Evolutionary conservation across 2,329 filamentous ascomycete species (phyloP).

Genomic region (Paecilomyces fulvus): DNA sequence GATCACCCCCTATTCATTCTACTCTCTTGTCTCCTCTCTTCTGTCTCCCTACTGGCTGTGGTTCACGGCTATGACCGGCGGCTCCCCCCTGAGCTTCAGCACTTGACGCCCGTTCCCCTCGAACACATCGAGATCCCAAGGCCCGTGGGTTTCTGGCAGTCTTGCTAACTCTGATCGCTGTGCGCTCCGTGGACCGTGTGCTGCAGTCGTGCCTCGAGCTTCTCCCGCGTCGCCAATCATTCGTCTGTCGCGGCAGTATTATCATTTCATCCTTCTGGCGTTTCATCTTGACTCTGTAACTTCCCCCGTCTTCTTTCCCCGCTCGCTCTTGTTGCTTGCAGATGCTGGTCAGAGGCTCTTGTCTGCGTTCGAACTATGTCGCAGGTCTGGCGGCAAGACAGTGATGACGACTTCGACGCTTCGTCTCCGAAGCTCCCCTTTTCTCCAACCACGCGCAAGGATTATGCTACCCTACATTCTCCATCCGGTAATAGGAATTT

Average conservation of each 20-base stretch:
- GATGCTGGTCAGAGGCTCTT: slow-evolving; percentile 6
- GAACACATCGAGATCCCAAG: neutral
- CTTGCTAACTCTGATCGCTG: neutral
- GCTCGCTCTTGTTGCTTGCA: slow-evolving; percentile 8
- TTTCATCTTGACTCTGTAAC: neutral
- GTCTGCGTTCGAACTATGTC: slow-evolving; percentile 24
- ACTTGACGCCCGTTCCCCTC: slow-evolving; percentile 2
- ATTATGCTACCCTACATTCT: slow-evolving; percentile 6
- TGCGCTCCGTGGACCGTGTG: neutral
- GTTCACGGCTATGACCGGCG: neutral
- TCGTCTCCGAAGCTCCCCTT: slow-evolving; percentile 1
- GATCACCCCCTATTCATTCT: neutral
- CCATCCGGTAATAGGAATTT: slow-evolving; percentile 16
- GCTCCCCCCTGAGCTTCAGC: neutral
- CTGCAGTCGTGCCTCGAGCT: neutral
- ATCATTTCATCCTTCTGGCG: neutral
- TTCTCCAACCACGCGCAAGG: slow-evolving; percentile 6
- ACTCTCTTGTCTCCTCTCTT: neutral
- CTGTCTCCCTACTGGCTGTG: neutral
- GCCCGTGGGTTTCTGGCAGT: neutral
- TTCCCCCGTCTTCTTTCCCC: neutral
- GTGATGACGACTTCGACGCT: slow-evolving; percentile 12
- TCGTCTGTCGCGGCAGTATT: slow-evolving; percentile 1
- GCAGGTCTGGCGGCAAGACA: slow-evolving; percentile 23
- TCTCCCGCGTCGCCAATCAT: neutral